These are phyloP conservation scores for Huntiella decipiens DNA, from an alignment of 2,329 filamentous ascomycete genomes.

Conservation along the genomic window DNA sequence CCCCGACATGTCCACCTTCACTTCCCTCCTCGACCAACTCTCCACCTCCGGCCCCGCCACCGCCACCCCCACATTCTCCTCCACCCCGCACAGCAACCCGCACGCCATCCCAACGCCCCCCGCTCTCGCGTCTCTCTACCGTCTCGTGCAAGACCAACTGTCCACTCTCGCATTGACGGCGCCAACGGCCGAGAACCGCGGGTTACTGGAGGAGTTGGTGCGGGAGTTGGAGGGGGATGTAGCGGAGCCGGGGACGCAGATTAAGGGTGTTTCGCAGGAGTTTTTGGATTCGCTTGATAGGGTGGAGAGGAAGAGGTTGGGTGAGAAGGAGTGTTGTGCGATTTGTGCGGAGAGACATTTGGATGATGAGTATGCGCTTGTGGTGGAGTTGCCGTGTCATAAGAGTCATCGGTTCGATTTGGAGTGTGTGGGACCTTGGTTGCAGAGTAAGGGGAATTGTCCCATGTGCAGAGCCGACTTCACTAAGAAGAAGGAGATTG, in stretches of 20 bases:
- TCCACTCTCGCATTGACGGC: conserved; percentile 29
- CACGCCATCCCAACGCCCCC: conserved; percentile 41
- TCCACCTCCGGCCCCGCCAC: conserved; percentile 18
- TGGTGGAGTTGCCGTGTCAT: conserved; percentile 45
- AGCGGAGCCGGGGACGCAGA: conserved; percentile 28
- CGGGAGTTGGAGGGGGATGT: conserved; percentile 29
- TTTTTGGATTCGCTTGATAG: conserved; percentile 42
- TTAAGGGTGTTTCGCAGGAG: conserved; percentile 37
- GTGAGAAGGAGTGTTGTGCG: conserved; percentile 34
- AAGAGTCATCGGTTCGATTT: conserved; percentile 40
- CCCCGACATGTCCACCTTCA: conserved; percentile 46
- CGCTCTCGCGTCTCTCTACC: conserved; percentile 37
- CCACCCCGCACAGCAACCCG: conserved; percentile 27
- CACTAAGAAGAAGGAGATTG: conserved; percentile 31
- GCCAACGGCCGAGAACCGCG: conserved; percentile 28
- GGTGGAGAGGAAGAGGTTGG: conserved; percentile 31
- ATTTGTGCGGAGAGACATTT: conserved; percentile 44
- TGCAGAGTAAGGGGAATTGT: conserved; percentile 44
- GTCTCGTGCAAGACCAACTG: conserved; percentile 40
- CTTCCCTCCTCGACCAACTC: conserved; percentile 36
- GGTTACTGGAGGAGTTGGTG: conserved; percentile 32
- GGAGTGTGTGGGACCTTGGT: conserved; percentile 49
- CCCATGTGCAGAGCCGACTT: conserved; percentile 44
- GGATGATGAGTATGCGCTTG: conserved; percentile 42
- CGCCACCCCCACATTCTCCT: conserved; percentile 14